phyloP scores from a whole-genome alignment of 2,329 filamentous ascomycete genomes.

The Tolypocladium nubicola region DNA sequence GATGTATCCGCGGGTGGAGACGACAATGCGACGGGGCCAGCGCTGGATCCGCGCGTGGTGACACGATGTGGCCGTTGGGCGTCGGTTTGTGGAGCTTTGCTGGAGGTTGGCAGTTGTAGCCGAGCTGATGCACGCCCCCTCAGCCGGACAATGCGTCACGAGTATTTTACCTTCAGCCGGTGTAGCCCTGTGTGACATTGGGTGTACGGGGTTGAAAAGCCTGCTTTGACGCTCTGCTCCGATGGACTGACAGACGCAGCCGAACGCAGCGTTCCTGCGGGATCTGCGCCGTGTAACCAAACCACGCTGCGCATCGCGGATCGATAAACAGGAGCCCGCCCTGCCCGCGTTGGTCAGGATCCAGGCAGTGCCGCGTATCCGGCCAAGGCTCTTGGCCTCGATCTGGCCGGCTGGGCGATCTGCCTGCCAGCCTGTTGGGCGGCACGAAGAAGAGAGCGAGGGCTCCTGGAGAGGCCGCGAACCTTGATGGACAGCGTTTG shows the following conservation, averaged over 20 bases:
- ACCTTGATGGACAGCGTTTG: background rate
- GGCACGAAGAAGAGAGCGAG: too few species aligned
- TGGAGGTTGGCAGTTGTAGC: background rate
- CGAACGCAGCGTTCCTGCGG: background rate
- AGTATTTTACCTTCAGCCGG: background rate
- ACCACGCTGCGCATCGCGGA: background rate
- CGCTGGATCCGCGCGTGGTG: background rate
- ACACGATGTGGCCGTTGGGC: background rate
- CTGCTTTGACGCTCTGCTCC: background rate
- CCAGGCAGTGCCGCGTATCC: background rate
- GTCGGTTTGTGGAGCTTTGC: background rate
- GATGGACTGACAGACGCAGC: background rate
- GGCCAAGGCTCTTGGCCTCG: background rate
- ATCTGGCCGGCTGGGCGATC: background rate
- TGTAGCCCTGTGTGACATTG: background rate
- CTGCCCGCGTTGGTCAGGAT: background rate
- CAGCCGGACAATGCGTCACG: background rate
- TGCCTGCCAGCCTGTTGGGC: background rate
- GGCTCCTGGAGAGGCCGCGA: background rate
- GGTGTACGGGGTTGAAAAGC: background rate
- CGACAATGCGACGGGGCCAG: background rate
- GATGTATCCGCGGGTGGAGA: background rate
- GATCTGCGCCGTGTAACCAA: background rate
- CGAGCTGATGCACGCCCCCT: background rate
- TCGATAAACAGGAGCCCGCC: background rate